phyloP scores from a whole-genome alignment of 306 rosid genomes.

The Dryas octopetala region DNA sequence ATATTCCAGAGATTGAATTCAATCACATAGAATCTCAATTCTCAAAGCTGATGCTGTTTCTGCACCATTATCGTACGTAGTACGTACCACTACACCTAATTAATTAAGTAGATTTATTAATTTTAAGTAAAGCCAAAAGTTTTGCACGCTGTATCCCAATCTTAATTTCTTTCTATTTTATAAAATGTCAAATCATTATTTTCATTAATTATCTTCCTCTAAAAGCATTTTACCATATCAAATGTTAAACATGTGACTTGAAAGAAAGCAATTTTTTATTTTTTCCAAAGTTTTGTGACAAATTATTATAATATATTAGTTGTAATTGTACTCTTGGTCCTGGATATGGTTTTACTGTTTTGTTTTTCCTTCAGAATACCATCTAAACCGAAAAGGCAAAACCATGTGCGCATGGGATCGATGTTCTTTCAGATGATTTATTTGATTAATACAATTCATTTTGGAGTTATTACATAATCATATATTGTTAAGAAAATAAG shows the following conservation, averaged over 20 bases:
- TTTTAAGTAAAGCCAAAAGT: too few relatives aligned
- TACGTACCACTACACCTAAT: slow-evolving; percentile 1
- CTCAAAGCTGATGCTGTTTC: slow-evolving; percentile 16
- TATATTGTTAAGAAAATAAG: not conserved
- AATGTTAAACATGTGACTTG: slow-evolving; percentile 22
- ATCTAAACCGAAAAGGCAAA: not conserved
- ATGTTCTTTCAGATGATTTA: not conserved
- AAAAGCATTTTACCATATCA: not conserved
- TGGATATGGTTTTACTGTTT: not conserved
- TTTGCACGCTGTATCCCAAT: too few relatives aligned
- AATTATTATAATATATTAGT: not conserved
- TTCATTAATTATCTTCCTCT: not conserved
- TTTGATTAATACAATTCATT: not conserved
- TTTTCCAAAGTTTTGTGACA: not conserved
- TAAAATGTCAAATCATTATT: not conserved
- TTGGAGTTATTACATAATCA: not conserved
- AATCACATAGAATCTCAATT: slow-evolving; percentile 10
- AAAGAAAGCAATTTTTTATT: not conserved
- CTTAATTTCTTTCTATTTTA: not conserved
- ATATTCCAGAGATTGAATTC: not conserved
- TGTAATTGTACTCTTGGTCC: not conserved
- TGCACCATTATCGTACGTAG: not conserved
- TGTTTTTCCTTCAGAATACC: not conserved
- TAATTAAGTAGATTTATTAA: not conserved
- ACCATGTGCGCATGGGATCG: slow-evolving; percentile 5